Evolutionary conservation across 768 basidiomycete species (phyloP), one percentile per base, ranked within the genome.

Genomic region (Leccinum broughii): DNA sequence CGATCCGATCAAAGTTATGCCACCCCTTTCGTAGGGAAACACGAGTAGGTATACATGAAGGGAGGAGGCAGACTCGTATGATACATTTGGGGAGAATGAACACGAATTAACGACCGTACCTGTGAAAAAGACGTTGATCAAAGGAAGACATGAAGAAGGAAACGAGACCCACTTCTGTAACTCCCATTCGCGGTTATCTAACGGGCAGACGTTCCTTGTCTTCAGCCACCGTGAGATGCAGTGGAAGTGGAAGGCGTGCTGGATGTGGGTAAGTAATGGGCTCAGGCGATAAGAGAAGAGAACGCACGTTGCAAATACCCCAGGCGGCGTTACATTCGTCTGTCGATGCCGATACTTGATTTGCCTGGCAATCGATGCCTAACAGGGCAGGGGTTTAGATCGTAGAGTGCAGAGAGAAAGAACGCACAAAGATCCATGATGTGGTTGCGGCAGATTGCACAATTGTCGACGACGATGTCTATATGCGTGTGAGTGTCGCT

Each of bases 311-410:
- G 76, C 97, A 99, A 53, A 96, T 95, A 53, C 97, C 97, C 97
- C 97, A 99, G 2, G 96, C 96, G 3, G 95, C 95, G 58, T 96
- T 98, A 70, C 94, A 95, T 72, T 96, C 96, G 68, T 98, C 96
- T 67, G 89, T 93, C 8, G 94, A 94, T 14, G 95, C 93, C 28
- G 95, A 97, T 4, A 95, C 92, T 73, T 98, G 97, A 75, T 99
- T 98, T 49, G 97, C 97, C 75, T 99, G 97, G 75, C 97, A 99
- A 73, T 99, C 97, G 74, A 99, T 99, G 80, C 97, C 96, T 99
- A 64, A 5, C 28, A 48, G 51, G 52, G 51, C 57, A 59, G 34
- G 44, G 20, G 44, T 58, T 56, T 22, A 66, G 54, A 51, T 56
- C 6, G 39, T 34, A 50, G 32, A 50, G 37, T 30, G 54, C 37